Conservation (phyloP, 805 yeast species). For the Blastobotrys attinorum region DNA sequence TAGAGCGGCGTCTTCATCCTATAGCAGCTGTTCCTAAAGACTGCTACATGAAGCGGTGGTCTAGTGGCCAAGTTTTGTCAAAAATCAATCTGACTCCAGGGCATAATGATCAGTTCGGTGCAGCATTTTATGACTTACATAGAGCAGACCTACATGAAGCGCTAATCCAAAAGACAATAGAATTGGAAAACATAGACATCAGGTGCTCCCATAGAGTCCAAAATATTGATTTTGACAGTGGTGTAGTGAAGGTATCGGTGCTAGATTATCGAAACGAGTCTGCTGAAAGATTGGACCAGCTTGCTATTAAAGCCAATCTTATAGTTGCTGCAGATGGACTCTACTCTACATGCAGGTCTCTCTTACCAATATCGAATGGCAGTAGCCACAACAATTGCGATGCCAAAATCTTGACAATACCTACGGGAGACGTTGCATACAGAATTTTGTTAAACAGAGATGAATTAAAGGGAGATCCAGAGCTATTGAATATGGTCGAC, state of each 20-base stretch:
- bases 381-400: neutral
- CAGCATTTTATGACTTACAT: neutral
- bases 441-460: constrained; percentile 5
- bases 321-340: neutral
- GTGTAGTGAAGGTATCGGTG: neutral
- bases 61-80: neutral
- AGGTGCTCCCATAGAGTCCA: neutral
- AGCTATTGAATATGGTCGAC: constrained; percentile 4
- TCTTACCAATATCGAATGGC: neutral
- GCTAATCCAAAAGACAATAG: neutral
- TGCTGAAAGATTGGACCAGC: neutral
- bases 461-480: constrained; percentile 8
- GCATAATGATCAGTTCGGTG: neutral
- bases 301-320: neutral
- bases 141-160: neutral
- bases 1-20: neutral
- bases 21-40: neutral
- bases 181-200: neutral
- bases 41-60: neutral
- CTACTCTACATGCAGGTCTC: neutral
- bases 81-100: neutral
- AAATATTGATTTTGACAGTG: neutral
- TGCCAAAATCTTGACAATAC: neutral
- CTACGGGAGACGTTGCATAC: constrained; percentile 11
- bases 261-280: too few species aligned